Conservation (phyloP, 495 filamentous ascomycete species). For the Ramalina intermedia region DNA sequence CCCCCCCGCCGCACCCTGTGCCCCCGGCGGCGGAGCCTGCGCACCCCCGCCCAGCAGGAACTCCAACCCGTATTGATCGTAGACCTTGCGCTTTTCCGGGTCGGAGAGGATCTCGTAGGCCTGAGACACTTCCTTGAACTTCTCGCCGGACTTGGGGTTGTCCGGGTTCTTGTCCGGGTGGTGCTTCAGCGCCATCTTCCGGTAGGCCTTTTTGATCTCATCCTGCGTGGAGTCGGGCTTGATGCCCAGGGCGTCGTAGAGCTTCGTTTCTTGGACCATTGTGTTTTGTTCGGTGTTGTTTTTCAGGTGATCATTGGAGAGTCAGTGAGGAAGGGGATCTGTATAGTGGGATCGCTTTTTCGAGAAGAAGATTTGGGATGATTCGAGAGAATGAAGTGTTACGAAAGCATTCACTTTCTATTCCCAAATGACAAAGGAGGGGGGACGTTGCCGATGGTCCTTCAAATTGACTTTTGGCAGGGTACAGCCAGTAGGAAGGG, state of each 20-base stretch:
- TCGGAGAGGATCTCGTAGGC: slow-evolving; percentile 97
- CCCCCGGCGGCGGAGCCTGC: slow-evolving; percentile 45
- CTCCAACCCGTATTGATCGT: slow-evolving; percentile 90
- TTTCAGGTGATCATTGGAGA: too few species aligned
- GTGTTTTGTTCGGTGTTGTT: slow-evolving; percentile 10
- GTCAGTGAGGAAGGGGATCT: too few species aligned
- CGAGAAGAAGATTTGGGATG: too few species aligned
- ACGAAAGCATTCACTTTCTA: not conserved
- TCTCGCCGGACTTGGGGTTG: slow-evolving; percentile 67
- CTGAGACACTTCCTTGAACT: slow-evolving; percentile 91
- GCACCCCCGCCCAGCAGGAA: slow-evolving; percentile 77
- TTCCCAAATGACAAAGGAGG: not conserved
- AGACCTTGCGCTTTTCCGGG: slow-evolving; percentile 90
- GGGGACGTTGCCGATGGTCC: not conserved
- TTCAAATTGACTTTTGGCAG: not conserved
- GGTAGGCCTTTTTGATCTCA: slow-evolving; percentile 94
- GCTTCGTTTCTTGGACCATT: slow-evolving; percentile 79
- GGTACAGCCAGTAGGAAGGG: not conserved
- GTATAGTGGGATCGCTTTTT: too few species aligned
- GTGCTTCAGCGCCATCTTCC: slow-evolving; percentile 78
- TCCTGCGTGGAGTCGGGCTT: slow-evolving; percentile 71
- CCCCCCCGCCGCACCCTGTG: slow-evolving; percentile 38
- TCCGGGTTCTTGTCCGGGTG: slow-evolving; percentile 98
- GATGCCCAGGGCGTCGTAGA: slow-evolving; percentile 66
- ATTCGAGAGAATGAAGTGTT: too few species aligned